These are phyloP conservation scores for Xylaria acuta DNA, from an alignment of 495 filamentous ascomycete genomes.

Conservation along the genomic window DNA sequence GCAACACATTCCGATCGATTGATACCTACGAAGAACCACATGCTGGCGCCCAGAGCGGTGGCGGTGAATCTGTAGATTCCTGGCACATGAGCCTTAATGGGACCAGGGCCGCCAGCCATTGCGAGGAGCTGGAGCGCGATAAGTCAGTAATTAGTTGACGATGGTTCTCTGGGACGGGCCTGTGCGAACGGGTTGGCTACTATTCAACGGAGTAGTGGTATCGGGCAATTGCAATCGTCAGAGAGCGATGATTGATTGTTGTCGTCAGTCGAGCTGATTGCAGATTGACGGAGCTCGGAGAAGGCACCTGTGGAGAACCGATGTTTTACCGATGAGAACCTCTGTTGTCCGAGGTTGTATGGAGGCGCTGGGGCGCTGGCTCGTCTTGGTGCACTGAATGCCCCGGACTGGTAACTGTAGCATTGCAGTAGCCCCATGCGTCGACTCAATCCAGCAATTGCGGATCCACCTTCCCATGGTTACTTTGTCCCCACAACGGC, in stretches of 20 bases:
- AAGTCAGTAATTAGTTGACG: not conserved
- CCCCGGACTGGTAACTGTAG: conserved; percentile 4
- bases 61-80: conserved; percentile 83
- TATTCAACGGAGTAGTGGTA: not conserved
- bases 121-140: conserved; percentile 21
- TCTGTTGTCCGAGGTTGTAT: no score
- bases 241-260: conserved; percentile 8
- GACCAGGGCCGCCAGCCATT: conserved; percentile 36
- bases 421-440: conserved; percentile 14
- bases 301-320: not conserved
- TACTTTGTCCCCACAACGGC: conserved; percentile 8
- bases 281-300: not conserved
- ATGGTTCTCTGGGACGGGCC: not conserved
- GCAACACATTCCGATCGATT: not conserved
- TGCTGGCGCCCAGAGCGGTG: conserved; percentile 87
- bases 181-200: conserved; percentile 2
- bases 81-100: conserved; percentile 63
- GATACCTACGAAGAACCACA: conserved; percentile 96
- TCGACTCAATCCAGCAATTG: not conserved
- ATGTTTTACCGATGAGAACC: conserved; percentile 16
- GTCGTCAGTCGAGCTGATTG: not conserved
- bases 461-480: not conserved
- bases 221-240: not conserved
- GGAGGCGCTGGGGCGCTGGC: no score
- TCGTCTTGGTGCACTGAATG: not conserved